Conservation (phyloP, 371 early-diverging fungal genomes). For the Circinella umbellata region DNA sequence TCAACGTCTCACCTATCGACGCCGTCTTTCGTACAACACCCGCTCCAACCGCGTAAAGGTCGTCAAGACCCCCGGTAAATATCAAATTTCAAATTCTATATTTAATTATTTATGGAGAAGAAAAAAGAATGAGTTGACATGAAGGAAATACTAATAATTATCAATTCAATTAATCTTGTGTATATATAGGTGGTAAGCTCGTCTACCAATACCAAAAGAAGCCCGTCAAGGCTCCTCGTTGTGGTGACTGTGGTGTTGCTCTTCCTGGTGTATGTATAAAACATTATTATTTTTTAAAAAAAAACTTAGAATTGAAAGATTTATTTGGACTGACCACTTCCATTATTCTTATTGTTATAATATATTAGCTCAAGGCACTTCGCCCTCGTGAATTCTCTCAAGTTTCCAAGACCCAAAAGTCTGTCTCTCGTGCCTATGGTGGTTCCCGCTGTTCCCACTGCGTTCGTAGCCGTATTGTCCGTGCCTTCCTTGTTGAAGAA, state of each 20-base stretch:
- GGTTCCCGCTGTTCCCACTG: conserved; percentile 93
- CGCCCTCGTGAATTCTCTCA: conserved; percentile 91
- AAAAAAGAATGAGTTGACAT: neutral
- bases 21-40: conserved; percentile 98
- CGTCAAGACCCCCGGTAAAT: conserved; percentile 95
- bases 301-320: too few relatives aligned
- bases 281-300: neutral
- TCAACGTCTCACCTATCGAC: conserved; percentile 97
- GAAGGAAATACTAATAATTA: too few relatives aligned
- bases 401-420: conserved; percentile 93
- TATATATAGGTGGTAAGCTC: conserved; percentile 81
- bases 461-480: conserved; percentile 95
- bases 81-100: neutral
- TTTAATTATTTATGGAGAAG: neutral
- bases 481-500: conserved; percentile 99
- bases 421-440: conserved; percentile 96
- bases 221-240: conserved; percentile 90
- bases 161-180: neutral
- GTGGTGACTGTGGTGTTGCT: conserved; percentile 96
- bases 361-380: conserved; percentile 81
- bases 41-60: conserved; percentile 95
- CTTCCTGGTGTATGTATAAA: conserved; percentile 83
- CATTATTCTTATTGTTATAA: too few relatives aligned
- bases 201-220: conserved; percentile 93
- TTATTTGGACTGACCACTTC: too few relatives aligned